These are phyloP conservation scores for Cyclotella cryptica DNA, from an alignment of 108 stramenopile species.

Conservation along the genomic window DNA sequence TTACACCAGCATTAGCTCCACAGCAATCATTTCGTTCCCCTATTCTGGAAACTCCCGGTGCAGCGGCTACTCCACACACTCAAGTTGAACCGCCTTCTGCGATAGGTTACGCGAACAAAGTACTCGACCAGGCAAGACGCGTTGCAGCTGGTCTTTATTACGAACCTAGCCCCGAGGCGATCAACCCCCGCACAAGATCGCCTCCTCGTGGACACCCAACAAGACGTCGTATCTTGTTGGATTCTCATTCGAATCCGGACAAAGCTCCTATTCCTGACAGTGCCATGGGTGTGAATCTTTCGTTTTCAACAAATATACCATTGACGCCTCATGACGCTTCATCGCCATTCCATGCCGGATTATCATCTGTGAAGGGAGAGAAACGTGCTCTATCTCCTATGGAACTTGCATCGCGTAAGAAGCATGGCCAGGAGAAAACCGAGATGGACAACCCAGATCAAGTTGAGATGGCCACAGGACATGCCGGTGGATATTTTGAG, in stretches of 20 bases:
- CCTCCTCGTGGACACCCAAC: background rate
- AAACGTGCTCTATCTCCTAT: conserved; percentile 37
- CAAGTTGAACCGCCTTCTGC: conserved; percentile 28
- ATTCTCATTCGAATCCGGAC: background rate
- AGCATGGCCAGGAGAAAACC: conserved; percentile 20
- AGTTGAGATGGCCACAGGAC: conserved; percentile 27
- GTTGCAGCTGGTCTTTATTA: conserved; percentile 47
- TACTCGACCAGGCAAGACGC: conserved; percentile 38
- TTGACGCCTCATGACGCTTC: conserved; percentile 20
- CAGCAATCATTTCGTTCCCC: conserved; percentile 6
- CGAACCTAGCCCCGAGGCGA: conserved; percentile 46
- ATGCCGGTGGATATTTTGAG: conserved; percentile 35
- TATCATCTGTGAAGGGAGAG: conserved; percentile 46
- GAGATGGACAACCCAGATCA: conserved; percentile 7
- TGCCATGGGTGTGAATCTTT: background rate
- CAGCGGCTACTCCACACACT: background rate
- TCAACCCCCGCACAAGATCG: conserved; percentile 5
- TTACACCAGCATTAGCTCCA: conserved; percentile 27
- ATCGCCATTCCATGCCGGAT: conserved; percentile 38
- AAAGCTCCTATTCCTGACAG: background rate
- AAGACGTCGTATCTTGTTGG: background rate
- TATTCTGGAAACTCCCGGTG: conserved; percentile 13
- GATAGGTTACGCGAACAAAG: conserved; percentile 43
- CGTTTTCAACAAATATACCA: conserved; percentile 13
- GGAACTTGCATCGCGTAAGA: conserved; percentile 11